Base-by-base conservation (phyloP, 306 rosid genomes). In the Quercus engelmannii region DNA sequence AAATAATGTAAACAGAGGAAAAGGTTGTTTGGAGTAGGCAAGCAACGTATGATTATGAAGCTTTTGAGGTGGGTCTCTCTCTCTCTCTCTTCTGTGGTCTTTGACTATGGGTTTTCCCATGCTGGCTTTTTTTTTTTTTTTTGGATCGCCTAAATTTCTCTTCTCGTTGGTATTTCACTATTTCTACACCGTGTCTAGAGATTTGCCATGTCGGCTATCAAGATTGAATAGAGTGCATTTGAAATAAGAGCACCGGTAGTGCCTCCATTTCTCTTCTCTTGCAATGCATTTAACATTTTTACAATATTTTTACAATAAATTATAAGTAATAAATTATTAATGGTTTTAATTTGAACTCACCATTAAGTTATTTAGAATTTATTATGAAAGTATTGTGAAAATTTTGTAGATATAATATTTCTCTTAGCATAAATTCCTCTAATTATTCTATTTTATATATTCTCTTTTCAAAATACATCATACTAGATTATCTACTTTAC, bases 111-210 rank as follows among this genome's bases (percentile, higher is more conserved):
- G 31, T 62, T 82, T 71, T 21, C 38, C 33, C 20, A 20, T 54
- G 76, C 74, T 69, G 58, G 83, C 64, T 13, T 41, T 8, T 38
- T 33, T 33, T 4, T 30, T 31, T 31, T 38, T 38, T 41, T 79
- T 78, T 69, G 59, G 82, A 78, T 79, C 81, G 77, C 74, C 62
- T 72, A 73, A n/a, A 26, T 77, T 59, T 38, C 33, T 61, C 75
- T 69, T 28, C 14, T 9, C 73, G 55, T 46, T 75, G 12, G 81
- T 79, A 55, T 43, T 26, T 26, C 28, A 26, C 28, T 26, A 26
- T 26, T 80, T 65, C 65, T 52, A 83, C 46, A 43, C 74, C 31
- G 21, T 49, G 5, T 49, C 17, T 49, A 49, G 5, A 12, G 1
- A 49, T 49, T 70, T 10, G 31, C 74, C 31, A 43, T n/a, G 74